A percentile compares a stretch with the other conserved stretches of the same genome.
These are phyloP conservation scores for Tinospora cordifolia DNA, from an alignment of 164 flowering plant species.

Conservation along the genomic window DNA sequence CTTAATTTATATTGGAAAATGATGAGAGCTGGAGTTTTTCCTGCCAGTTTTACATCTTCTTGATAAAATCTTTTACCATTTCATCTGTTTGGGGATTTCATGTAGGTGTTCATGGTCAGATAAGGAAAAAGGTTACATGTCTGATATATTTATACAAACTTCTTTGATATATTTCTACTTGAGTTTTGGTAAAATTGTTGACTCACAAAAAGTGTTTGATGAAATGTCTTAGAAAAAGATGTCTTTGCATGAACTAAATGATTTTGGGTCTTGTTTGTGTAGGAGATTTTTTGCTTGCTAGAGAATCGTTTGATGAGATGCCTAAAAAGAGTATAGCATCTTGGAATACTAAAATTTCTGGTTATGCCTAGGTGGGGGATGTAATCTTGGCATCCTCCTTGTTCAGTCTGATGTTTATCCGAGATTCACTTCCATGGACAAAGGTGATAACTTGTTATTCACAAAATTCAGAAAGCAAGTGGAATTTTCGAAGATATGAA, in stretches of 20 bases:
- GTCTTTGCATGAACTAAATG: constrained; percentile 59
- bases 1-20: neutral
- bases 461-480: constrained; percentile 47
- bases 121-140: neutral
- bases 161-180: neutral
- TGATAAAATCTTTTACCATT: neutral
- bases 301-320: constrained; percentile 55
- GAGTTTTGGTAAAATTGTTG: neutral
- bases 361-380: constrained; percentile 51
- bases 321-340: constrained; percentile 53
- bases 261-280: constrained; percentile 32
- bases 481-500: constrained; percentile 47
- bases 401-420: constrained; percentile 46
- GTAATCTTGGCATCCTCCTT: constrained; percentile 41
- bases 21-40: neutral
- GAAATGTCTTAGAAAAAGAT: constrained; percentile 79
- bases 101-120: neutral
- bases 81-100: neutral
- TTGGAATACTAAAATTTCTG: constrained; percentile 72
- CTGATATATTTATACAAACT: neutral
- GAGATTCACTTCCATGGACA: constrained; percentile 78
- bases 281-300: constrained; percentile 50
- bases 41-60: neutral
- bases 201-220: constrained; percentile 49
- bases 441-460: constrained; percentile 72